phyloP scores from a whole-genome alignment of 805 yeast genomes.

The Kodamaea hsintzibuensis region DNA sequence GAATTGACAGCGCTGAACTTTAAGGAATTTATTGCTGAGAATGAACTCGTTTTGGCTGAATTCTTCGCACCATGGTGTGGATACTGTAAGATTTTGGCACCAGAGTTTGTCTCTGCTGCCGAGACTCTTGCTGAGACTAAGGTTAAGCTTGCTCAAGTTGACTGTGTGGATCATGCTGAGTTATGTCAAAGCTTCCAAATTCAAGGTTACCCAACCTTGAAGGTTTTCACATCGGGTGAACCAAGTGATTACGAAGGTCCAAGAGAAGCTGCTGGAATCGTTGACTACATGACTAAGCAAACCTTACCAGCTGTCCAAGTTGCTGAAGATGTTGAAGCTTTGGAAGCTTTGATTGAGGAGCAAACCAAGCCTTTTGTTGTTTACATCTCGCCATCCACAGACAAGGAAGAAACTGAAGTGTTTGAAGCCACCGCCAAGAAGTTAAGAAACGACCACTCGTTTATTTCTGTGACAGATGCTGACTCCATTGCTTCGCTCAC shows the following conservation, averaged over 20 bases:
- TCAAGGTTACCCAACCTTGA: conserved; percentile 83
- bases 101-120: conserved; percentile 76
- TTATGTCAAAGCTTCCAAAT: conserved; percentile 68
- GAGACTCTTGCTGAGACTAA: conserved; percentile 50
- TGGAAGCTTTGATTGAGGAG: conserved; percentile 51
- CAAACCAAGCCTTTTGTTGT: conserved; percentile 57
- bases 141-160: conserved; percentile 78
- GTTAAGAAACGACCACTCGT: conserved; percentile 63
- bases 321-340: conserved; percentile 46
- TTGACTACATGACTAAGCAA: conserved; percentile 76
- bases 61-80: conserved; percentile 99
- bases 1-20: conserved; percentile 69
- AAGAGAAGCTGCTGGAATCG: conserved; percentile 78
- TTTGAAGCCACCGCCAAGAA: conserved; percentile 62
- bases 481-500: conserved; percentile 38
- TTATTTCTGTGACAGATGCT: conserved; percentile 49
- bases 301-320: conserved; percentile 65
- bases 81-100: conserved; percentile 87
- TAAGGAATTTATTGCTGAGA: conserved; percentile 60
- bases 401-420: conserved; percentile 22
- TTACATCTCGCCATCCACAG: conserved; percentile 43
- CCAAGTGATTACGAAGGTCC: conserved; percentile 78
- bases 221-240: conserved; percentile 60
- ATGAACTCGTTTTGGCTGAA: conserved; percentile 82
- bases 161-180: conserved; percentile 76